phyloP scores from a whole-genome alignment of 202 grass and related monocot species.

The Schoenoplectus triqueter region DNA sequence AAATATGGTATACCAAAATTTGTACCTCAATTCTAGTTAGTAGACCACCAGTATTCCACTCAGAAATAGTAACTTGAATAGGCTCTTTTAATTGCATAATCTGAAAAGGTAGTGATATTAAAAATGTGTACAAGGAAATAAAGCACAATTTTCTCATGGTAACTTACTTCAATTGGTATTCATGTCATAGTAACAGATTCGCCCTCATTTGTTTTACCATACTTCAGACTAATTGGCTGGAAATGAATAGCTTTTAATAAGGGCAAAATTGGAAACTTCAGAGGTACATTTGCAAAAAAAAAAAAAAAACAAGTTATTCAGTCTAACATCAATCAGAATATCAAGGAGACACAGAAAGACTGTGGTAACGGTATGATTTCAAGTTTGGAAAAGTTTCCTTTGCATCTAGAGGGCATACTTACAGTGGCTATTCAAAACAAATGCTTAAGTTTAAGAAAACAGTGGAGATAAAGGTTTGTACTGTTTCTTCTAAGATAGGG shows the following conservation, averaged over 20 bases:
- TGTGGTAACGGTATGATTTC: neutral
- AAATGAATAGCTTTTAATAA: slow-evolving; percentile 7
- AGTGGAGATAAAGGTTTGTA: neutral
- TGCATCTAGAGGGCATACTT: neutral
- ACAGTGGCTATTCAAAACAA: neutral
- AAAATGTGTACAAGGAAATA: slow-evolving; percentile 25
- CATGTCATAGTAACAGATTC: neutral
- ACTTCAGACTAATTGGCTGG: neutral
- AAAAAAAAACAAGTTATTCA: neutral
- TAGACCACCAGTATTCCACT: slow-evolving; percentile 93
- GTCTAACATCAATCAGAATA: neutral
- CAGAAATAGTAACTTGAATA: slow-evolving; percentile 76
- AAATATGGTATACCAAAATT: neutral
- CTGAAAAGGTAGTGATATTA: slow-evolving; percentile 50
- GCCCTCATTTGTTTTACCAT: neutral
- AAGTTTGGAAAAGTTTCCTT: neutral
- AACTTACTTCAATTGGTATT: neutral
- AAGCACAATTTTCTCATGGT: neutral
- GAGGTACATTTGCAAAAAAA: neutral
- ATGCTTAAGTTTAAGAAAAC: neutral
- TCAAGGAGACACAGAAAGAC: neutral
- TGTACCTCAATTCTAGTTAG: slow-evolving; percentile 86
- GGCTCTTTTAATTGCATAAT: slow-evolving; percentile 86
- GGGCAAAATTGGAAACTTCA: neutral
- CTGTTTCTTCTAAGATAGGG: neutral